Percentiles rank a stretch among this genome's conserved stretches.
Conservation (phyloP, 78 protist species). For the Paratrimastix pyriformis region DNA sequence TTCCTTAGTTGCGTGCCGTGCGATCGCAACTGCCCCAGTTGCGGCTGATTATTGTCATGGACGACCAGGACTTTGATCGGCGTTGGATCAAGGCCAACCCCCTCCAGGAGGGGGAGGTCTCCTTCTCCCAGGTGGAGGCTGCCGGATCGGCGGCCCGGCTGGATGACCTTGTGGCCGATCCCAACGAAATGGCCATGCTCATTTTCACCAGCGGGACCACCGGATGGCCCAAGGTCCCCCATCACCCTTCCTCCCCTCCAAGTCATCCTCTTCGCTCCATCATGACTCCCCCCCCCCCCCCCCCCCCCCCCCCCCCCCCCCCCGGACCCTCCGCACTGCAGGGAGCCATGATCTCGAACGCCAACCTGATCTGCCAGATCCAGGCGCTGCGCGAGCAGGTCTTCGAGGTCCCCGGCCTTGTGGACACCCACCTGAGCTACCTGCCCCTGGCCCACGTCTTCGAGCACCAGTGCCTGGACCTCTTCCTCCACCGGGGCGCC, state of each 20-base stretch:
- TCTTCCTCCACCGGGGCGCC: background rate
- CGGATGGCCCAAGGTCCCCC: conserved; percentile 5
- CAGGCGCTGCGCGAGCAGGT: background rate
- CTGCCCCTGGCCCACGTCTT: conserved; percentile 10
- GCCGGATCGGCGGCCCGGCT: background rate
- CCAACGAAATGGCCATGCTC: background rate
- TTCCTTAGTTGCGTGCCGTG: too few species aligned
- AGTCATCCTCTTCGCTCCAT: too few species aligned
- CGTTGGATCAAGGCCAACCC: background rate
- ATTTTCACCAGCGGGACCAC: conserved; percentile 24
- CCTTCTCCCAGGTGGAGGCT: background rate
- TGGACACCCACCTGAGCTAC: background rate
- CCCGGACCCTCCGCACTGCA: too few species aligned
- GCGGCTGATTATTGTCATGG: background rate
- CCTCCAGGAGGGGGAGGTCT: too few species aligned
- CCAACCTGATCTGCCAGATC: background rate
- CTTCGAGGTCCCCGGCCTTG: conserved; percentile 2
- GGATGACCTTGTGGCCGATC: background rate
- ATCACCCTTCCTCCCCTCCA: too few species aligned
- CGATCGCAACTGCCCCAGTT: too few species aligned
- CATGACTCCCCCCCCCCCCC: too few species aligned
- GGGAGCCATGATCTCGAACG: conserved; percentile 10
- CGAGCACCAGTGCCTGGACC: background rate
- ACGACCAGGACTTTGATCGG: background rate
- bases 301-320: too few species aligned